Evolutionary conservation across 225 moss, liverwort and hornwort species (phyloP).

Genomic region (Polytrichum commune): DNA sequence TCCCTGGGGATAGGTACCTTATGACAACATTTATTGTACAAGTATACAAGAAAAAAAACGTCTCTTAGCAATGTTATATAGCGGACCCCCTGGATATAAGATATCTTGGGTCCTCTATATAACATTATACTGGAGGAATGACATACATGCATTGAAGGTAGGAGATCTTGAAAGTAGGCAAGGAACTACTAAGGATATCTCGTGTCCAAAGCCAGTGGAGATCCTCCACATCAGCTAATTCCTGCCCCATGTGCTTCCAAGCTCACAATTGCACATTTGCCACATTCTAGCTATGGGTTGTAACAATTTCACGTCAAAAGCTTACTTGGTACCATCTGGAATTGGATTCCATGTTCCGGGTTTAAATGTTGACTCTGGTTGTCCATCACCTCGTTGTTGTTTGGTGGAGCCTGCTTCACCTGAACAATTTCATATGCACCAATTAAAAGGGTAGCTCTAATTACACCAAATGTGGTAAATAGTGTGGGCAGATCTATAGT

Average conservation of each 20-base stretch:
- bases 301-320: background rate
- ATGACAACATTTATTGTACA: no score
- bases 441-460: background rate
- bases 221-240: no score
- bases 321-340: slow-evolving; percentile 23
- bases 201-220: background rate
- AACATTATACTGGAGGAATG: no score
- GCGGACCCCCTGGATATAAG: no score
- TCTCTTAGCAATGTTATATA: no score
- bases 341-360: slow-evolving; percentile 41
- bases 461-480: no score
- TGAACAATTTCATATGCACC: background rate
- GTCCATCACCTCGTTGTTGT: slow-evolving; percentile 14
- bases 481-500: no score
- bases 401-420: slow-evolving; percentile 17
- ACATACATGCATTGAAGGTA: no score
- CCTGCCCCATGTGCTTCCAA: no score
- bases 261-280: background rate
- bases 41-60: no score
- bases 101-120: no score
- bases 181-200: background rate
- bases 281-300: background rate
- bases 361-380: slow-evolving; percentile 19
- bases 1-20: no score
- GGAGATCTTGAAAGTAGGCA: background rate